Conservation (phyloP, 1,284 basidiomycete genomes). For the Fomitopsis palustris region DNA sequence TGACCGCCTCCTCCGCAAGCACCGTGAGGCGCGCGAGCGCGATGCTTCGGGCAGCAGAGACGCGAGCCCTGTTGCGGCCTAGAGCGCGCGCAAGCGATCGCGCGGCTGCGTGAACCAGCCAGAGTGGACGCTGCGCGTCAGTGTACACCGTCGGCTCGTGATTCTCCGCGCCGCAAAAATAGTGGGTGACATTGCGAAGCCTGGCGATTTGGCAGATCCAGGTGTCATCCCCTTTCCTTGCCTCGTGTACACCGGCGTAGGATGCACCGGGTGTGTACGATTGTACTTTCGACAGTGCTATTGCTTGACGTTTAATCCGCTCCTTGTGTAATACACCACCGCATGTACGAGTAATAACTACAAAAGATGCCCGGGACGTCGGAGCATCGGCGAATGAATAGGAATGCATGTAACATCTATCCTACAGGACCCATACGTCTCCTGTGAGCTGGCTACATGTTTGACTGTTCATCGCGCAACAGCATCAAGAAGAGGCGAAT, state of each 20-base stretch:
- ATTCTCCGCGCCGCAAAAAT: background rate
- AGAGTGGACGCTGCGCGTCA: background rate
- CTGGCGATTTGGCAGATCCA: background rate
- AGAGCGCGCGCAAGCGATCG: background rate
- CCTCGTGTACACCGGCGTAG: background rate
- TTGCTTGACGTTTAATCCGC: background rate
- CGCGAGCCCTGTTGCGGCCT: slow-evolving; percentile 13
- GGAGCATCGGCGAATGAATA: background rate
- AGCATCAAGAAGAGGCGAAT: background rate
- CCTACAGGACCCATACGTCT: no score
- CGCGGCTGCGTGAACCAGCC: background rate
- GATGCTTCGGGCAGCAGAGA: slow-evolving; percentile 18
- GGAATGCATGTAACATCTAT: background rate
- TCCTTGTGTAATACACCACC: background rate
- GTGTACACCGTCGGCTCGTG: background rate
- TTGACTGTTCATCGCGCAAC: background rate
- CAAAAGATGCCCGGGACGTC: background rate
- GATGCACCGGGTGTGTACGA: background rate
- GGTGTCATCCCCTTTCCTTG: background rate
- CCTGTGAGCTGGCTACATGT: background rate
- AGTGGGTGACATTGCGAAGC: background rate
- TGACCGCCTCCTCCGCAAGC: slow-evolving; percentile 75
- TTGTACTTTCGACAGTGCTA: background rate
- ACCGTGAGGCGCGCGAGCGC: slow-evolving; percentile 43
- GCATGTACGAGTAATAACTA: background rate